Base-by-base conservation (phyloP, 2,329 filamentous ascomycete genomes). In the Pseudocercospora musae region DNA sequence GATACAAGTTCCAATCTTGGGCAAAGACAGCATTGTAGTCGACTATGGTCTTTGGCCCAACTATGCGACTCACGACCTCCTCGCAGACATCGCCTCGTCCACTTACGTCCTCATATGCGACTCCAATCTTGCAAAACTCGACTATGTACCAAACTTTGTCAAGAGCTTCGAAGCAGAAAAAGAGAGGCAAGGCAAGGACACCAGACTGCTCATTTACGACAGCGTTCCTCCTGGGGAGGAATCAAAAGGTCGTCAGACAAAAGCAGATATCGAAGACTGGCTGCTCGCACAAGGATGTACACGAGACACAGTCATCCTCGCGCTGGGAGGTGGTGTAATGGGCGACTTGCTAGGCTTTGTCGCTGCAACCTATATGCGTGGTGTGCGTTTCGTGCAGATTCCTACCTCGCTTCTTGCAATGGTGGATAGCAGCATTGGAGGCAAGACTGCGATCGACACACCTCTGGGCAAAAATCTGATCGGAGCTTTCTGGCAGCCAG, bases 331-430 rank as follows among this genome's bases (percentile, higher is more conserved):
- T 67, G 95, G 95, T 62, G 95, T 99, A 64, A 97, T 99, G 77
- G 95, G 95, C 31, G 95, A 99, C 77, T 90, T 99, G 89, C 93
- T 96, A 66, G 95, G 95, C 57, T 99, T 96, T 75, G 92, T 98
- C 57, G 95, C 95, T 21, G 92, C 95, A 42, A 99, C 95, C 40
- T 99, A 98, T 79, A 99, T 99, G 95, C 89, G 95, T 69, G 95
- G 95, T 60, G 89, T 99, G 66, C 91, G 91, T 69, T 96, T 96
- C 75, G 92, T 97, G 46, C 95, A 99, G 78, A 93, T 99, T 52
- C 95, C 95, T 1, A 99, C 95, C 9, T 96, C 93, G 0, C 82
- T 99, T 61, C 83, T 99, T 58, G 87, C 95, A 67, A 99, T 99
- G 95, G 95, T 99, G 46, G 95, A 99, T 78, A 98, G 94, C 50